Base-by-base conservation (phyloP, 148 eudicot genomes). In the Rhododendron williamsianum region DNA sequence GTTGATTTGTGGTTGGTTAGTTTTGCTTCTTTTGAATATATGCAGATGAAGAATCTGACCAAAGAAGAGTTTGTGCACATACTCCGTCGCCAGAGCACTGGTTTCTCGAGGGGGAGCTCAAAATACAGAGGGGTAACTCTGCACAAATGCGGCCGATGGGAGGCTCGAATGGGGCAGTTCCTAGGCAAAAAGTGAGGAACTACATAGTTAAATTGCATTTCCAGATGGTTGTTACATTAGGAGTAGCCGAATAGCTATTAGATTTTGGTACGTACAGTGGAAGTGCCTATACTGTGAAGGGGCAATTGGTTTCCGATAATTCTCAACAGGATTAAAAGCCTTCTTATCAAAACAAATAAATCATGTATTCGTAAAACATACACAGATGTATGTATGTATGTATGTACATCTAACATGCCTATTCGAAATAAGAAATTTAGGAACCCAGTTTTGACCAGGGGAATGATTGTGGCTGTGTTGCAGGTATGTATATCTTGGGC, bases 401-500 rank as follows among this genome's bases (percentile, higher is more conserved):
- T 3, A 25, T 65, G 25, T n/a, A 65, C 3, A 3, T 65, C 45
- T 77, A 25, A 82, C 43, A 78, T 84, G 35, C 82, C 18, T 41
- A 72, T 35, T 43, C 35, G 35, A 89, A 85, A 89, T 56, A 85
- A 81, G 82, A 81, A 65, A 52, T 72, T 85, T 81, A 77, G 84
- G 77, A 81, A 9, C 87, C 76, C 38, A 48, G 63, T 87, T 82
- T 76, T 91, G 63, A 81, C 87, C 81, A 72, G 81, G 84, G 88
- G 85, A 86, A 81, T 87, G 80, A 49, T 84, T 58, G 83, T 89
- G 83, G 77, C 86, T 84, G 76, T 77, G 69, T 83, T 92, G 89
- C 94, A 96, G 99, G 95, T 96, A 96, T 90, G 92, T 96, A 84
- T 96, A 96, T 90, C 98, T 96, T 89, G 99, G 99, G 65, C 91